Evolutionary conservation across 352 stramenopile genomes (phyloP).

Genomic region (Blastocystis sp.): DNA sequence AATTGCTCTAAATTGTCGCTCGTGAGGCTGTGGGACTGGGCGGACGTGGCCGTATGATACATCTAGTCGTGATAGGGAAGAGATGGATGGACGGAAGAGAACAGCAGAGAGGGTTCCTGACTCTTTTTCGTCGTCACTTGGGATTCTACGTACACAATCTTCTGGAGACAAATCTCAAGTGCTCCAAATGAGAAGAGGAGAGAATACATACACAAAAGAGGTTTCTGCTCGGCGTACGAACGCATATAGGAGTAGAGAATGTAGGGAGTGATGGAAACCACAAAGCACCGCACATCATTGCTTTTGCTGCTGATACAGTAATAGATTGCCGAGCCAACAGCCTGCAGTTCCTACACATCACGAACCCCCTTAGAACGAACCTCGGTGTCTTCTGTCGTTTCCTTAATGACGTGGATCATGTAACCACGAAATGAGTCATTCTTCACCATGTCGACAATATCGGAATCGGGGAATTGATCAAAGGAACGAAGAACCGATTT

Average conservation of each 20-base stretch:
- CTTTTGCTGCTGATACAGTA: not conserved
- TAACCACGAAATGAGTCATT: not conserved
- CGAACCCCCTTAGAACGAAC: not conserved
- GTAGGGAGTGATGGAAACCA: not conserved
- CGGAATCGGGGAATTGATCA: not conserved
- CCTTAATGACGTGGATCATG: not conserved
- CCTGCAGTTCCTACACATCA: constrained; percentile 1
- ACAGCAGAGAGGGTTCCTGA: not conserved
- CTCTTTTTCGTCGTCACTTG: not conserved
- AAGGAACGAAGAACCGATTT: not conserved
- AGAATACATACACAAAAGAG: not conserved
- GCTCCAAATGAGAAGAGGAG: not conserved
- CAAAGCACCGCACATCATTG: constrained; percentile 25
- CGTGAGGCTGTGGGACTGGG: not conserved
- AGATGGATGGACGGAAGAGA: not conserved
- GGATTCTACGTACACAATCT: constrained; percentile 3
- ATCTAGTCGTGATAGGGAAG: not conserved
- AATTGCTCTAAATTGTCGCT: not conserved
- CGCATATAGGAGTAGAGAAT: constrained; percentile 27
- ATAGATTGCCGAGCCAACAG: not conserved
- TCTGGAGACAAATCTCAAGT: constrained; percentile 4
- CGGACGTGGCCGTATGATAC: not conserved
- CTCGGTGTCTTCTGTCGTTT: not conserved
- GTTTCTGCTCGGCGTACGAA: not conserved
- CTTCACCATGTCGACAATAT: not conserved